phyloP scores from a whole-genome alignment of 805 yeast species.

The Wickerhamomyces silvicola region DNA sequence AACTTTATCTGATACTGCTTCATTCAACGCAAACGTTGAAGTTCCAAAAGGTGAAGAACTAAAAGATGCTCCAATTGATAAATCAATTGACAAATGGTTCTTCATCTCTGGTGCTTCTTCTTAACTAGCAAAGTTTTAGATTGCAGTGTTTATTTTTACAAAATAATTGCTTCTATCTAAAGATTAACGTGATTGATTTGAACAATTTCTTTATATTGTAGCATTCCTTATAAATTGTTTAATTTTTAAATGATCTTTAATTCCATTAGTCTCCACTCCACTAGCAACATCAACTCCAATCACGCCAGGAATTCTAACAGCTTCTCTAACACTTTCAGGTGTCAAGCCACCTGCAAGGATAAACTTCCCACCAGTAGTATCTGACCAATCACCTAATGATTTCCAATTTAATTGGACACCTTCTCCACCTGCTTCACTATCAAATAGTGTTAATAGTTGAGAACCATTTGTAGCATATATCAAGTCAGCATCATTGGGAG shows the following conservation, averaged over 20 bases:
- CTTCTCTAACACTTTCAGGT: conserved; percentile 61
- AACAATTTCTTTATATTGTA: too few relatives aligned
- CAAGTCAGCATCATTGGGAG: conserved; percentile 47
- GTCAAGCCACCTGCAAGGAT: conserved; percentile 87
- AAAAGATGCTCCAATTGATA: conserved; percentile 87
- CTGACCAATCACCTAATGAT: conserved; percentile 33
- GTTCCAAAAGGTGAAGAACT: conserved; percentile 59
- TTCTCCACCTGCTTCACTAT: conserved; percentile 89
- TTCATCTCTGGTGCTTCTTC: conserved; percentile 75
- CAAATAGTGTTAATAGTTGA: conserved; percentile 61
- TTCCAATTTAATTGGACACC: conserved; percentile 80
- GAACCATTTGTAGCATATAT: conserved; percentile 23
- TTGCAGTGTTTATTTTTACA: too few relatives aligned
- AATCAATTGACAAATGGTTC: conserved; percentile 95
- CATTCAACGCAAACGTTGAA: conserved; percentile 40
- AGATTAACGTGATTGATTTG: too few relatives aligned
- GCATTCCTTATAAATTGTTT: conserved; percentile 50
- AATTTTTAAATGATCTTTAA: conserved; percentile 64
- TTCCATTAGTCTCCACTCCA: conserved; percentile 81
- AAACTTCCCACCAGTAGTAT: conserved; percentile 27
- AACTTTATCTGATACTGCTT: conserved; percentile 50
- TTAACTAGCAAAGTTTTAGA: conserved; percentile 12
- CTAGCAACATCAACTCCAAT: conserved; percentile 92
- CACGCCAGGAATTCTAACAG: conserved; percentile 48
- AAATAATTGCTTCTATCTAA: too few relatives aligned